phyloP scores from a whole-genome alignment of 192 early-diverging fungal genomes.

The Helicostylum pulchrum region DNA sequence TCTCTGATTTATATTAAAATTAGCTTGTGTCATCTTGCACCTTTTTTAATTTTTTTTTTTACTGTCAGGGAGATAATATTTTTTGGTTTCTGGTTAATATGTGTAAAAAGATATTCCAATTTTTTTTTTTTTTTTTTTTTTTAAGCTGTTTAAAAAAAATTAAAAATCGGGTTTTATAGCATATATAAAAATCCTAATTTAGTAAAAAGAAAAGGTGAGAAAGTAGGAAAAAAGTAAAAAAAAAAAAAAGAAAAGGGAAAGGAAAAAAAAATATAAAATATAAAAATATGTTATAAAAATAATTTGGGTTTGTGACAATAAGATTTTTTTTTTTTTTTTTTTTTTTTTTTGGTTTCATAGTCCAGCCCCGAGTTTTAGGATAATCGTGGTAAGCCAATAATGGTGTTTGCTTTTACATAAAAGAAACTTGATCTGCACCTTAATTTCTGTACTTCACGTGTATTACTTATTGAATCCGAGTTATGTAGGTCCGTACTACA shows the following conservation, averaged over 20 bases:
- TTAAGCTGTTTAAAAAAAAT: no score
- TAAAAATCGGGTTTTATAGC: background rate
- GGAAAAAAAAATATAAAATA: background rate
- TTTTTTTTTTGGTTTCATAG: background rate
- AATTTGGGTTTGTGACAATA: no score
- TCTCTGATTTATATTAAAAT: background rate
- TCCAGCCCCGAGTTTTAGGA: conserved; percentile 13
- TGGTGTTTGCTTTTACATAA: no score
- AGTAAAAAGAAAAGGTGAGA: conserved; percentile 2
- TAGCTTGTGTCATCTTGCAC: background rate
- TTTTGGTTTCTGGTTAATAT: background rate
- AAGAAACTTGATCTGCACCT: no score
- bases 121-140: background rate
- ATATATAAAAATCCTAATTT: background rate
- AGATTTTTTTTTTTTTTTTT: background rate
- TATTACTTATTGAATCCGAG: no score
- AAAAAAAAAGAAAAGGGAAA: background rate
- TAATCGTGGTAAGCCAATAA: background rate
- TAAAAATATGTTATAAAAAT: no score
- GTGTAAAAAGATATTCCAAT: no score
- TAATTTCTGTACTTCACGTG: no score
- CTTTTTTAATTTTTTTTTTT: background rate
- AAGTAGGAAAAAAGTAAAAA: no score
- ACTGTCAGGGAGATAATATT: background rate
- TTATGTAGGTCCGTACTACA: no score